Conservation (phyloP, 495 filamentous ascomycete genomes). For the Aspergillus coremiiformis region DNA sequence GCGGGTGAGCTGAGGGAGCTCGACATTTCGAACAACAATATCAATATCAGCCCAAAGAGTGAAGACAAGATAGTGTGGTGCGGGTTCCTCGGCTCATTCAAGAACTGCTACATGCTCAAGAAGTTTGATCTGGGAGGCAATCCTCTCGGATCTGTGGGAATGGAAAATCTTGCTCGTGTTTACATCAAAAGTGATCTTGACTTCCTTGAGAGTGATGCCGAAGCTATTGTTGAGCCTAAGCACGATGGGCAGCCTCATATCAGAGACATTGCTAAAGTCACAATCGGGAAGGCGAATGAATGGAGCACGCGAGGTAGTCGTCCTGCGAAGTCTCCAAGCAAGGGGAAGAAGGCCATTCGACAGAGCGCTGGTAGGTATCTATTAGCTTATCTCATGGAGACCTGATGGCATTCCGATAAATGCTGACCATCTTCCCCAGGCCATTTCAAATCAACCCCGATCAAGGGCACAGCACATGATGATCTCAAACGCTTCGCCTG, state of each 20-base stretch:
- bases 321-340: slow-evolving; percentile 12
- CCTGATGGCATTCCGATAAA: too few species aligned
- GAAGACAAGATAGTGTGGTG: slow-evolving; percentile 37
- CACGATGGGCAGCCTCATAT: neutral
- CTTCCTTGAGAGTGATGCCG: slow-evolving; percentile 19
- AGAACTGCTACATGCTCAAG: slow-evolving; percentile 35
- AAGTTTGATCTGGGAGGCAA: slow-evolving; percentile 42
- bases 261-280: neutral
- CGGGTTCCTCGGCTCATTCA: slow-evolving; percentile 37
- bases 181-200: slow-evolving; percentile 35
- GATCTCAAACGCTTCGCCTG: slow-evolving; percentile 25
- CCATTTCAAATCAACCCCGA: neutral
- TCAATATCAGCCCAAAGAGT: slow-evolving; percentile 23
- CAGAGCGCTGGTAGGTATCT: neutral
- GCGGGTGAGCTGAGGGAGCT: slow-evolving; percentile 39
- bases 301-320: neutral
- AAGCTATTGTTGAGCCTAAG: slow-evolving; percentile 7
- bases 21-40: slow-evolving; percentile 41
- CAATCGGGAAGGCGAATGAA: slow-evolving; percentile 7
- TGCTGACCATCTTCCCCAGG: neutral
- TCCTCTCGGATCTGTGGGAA: slow-evolving; percentile 28
- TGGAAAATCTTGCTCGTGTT: slow-evolving; percentile 38
- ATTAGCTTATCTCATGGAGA: too few species aligned
- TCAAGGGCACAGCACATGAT: slow-evolving; percentile 12
- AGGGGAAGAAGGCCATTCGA: slow-evolving; percentile 18